Evolutionary conservation across 768 basidiomycete genomes (phyloP).

Genomic region (Holtermanniella nyarrowii): DNA sequence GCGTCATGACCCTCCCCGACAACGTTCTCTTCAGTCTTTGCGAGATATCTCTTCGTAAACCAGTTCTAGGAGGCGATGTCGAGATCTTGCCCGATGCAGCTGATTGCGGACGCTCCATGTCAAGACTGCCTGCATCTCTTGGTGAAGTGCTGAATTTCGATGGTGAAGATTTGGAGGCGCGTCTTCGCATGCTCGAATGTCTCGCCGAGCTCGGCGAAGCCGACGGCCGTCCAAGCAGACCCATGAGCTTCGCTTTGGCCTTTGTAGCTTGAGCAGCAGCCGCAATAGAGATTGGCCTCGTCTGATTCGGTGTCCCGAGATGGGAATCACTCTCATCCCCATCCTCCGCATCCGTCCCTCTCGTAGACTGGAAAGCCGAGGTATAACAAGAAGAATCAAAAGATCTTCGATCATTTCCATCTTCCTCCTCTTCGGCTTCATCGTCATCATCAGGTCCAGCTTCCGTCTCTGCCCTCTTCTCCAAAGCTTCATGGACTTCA

Average conservation of each 20-base stretch:
- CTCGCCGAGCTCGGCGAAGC: not conserved
- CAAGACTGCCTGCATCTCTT: not conserved
- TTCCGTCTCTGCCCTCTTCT: slow-evolving; percentile 8
- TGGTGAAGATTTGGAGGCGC: not conserved
- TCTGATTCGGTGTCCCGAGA: not conserved
- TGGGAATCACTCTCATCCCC: slow-evolving; percentile 2
- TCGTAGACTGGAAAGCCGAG: slow-evolving; percentile 9
- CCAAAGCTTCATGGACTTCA: slow-evolving; percentile 22
- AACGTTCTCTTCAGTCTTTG: slow-evolving; percentile 19
- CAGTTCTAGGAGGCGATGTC: not conserved
- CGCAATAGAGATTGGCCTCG: slow-evolving; percentile 9
- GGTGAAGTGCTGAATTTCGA: not conserved
- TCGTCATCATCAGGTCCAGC: slow-evolving; percentile 25
- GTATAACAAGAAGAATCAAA: slow-evolving; percentile 40
- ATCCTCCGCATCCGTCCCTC: slow-evolving; percentile 26
- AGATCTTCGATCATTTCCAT: slow-evolving; percentile 51
- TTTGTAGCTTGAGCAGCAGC: slow-evolving; percentile 34
- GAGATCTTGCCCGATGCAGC: not conserved
- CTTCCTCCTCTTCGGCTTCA: slow-evolving; percentile 43
- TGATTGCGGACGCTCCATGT: not conserved
- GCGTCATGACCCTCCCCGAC: slow-evolving; percentile 15
- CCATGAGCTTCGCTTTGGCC: slow-evolving; percentile 36
- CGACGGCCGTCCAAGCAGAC: slow-evolving; percentile 16
- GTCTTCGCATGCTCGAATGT: not conserved
- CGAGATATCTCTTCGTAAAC: not conserved